A percentile compares a stretch with the other conserved stretches of the same genome.
Evolutionary conservation across 2,329 filamentous ascomycete genomes (phyloP).

Genomic region (Trichoderma arundinaceum): DNA sequence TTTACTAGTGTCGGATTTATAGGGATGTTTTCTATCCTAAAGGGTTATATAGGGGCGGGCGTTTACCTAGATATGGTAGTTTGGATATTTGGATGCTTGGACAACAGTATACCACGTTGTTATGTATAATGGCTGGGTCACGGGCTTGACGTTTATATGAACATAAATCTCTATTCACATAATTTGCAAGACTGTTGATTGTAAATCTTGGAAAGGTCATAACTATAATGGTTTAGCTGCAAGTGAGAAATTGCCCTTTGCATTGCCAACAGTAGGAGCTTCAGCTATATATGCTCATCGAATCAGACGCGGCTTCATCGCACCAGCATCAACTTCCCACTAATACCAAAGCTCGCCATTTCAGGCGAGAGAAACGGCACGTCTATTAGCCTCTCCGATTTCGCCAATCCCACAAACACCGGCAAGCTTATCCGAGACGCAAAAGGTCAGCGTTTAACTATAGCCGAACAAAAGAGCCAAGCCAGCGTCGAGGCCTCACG

Average conservation of each 20-base stretch:
- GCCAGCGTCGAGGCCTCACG: no score
- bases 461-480: neutral
- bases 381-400: neutral
- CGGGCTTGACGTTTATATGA: neutral
- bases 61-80: neutral
- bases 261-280: neutral
- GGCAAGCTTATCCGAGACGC: neutral
- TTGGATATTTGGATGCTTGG: neutral
- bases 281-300: neutral
- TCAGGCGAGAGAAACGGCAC: no score
- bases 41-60: neutral
- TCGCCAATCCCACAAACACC: neutral
- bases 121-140: slow-evolving; percentile 1
- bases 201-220: neutral
- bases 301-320: no score
- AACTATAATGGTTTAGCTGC: no score
- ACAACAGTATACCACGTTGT: neutral
- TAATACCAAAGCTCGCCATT: no score
- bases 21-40: no score
- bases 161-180: neutral
- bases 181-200: neutral
- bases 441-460: neutral
- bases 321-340: no score
- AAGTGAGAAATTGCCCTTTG: no score
- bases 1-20: no score